Percentiles rank a stretch among this genome's conserved stretches.
These are phyloP conservation scores for Bolboschoenus planiculmis DNA, from an alignment of 176 grass and related monocot species.

Conservation along the genomic window DNA sequence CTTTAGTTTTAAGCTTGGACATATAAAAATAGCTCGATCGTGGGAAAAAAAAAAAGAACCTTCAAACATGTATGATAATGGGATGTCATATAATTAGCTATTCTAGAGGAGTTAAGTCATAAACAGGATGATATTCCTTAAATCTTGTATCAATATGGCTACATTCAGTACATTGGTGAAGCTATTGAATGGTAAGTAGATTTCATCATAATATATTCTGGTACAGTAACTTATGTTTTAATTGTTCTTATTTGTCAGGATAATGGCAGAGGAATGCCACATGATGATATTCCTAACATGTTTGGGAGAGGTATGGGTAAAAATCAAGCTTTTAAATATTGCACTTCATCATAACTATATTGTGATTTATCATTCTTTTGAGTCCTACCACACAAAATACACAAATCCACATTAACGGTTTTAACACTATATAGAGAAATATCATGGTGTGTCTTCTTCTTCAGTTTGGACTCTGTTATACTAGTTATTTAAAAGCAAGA, in stretches of 20 bases:
- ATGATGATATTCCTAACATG: slow-evolving; percentile 99
- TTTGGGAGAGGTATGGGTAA: slow-evolving; percentile 72
- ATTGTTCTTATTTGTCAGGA: slow-evolving; percentile 38
- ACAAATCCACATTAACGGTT: neutral
- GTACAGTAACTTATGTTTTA: neutral
- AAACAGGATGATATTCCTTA: neutral
- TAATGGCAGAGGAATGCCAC: slow-evolving; percentile 94
- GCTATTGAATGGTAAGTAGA: neutral
- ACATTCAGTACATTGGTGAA: neutral
- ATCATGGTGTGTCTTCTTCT: neutral
- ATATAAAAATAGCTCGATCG: neutral
- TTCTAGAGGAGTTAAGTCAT: neutral
- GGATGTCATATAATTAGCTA: neutral
- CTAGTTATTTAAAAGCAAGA: neutral
- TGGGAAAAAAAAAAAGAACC: neutral
- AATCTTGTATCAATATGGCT: neutral
- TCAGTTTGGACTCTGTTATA: neutral
- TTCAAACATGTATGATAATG: neutral
- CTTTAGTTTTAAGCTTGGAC: neutral
- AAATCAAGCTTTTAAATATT: neutral
- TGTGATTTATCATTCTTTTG: neutral
- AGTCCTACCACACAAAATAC: neutral
- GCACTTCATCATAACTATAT: neutral
- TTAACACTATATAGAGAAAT: neutral
- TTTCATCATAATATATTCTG: neutral